Evolutionary conservation across 768 basidiomycete genomes (phyloP).

Genomic region (Ramaria sp.): DNA sequence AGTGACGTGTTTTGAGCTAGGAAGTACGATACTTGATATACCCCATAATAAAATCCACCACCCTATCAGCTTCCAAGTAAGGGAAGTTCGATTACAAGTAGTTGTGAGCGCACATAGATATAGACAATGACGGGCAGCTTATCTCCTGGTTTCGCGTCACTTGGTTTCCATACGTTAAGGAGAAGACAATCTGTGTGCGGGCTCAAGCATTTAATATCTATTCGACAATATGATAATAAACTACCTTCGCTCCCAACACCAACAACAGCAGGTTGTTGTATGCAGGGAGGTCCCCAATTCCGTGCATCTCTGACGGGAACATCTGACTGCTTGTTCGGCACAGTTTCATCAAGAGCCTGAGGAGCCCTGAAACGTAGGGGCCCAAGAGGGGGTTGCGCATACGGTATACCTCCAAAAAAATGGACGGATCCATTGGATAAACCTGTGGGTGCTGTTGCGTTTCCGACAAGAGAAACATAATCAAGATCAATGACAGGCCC

Average conservation of each 20-base stretch:
- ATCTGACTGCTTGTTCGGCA: constrained; percentile 8
- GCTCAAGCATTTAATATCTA: background rate
- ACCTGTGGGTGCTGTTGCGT: constrained; percentile 28
- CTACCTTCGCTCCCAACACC: constrained; percentile 35
- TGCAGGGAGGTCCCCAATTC: constrained; percentile 33
- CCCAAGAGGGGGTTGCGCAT: constrained; percentile 42
- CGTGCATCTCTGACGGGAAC: constrained; percentile 28
- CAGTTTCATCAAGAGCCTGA: constrained; percentile 22
- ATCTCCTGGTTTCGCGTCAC: constrained; percentile 22
- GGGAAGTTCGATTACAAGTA: background rate
- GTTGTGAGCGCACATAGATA: constrained; percentile 24
- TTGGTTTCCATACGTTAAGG: constrained; percentile 33
- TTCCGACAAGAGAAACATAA: constrained; percentile 32
- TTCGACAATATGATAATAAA: background rate
- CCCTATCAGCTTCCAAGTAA: constrained; percentile 19
- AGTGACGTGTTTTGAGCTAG: background rate
- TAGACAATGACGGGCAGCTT: constrained; percentile 32
- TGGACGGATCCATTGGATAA: constrained; percentile 24
- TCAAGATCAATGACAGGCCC: constrained; percentile 29
- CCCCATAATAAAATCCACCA: constrained; percentile 29
- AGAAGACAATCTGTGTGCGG: constrained; percentile 31
- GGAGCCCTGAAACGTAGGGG: constrained; percentile 33
- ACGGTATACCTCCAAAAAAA: constrained; percentile 42
- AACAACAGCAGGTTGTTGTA: constrained; percentile 34
- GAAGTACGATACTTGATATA: constrained; percentile 11